Percentiles rank a stretch among this genome's conserved stretches.
These are phyloP conservation scores for Cercospora nicotianae DNA, from an alignment of 2,329 filamentous ascomycete genomes.

Conservation along the genomic window DNA sequence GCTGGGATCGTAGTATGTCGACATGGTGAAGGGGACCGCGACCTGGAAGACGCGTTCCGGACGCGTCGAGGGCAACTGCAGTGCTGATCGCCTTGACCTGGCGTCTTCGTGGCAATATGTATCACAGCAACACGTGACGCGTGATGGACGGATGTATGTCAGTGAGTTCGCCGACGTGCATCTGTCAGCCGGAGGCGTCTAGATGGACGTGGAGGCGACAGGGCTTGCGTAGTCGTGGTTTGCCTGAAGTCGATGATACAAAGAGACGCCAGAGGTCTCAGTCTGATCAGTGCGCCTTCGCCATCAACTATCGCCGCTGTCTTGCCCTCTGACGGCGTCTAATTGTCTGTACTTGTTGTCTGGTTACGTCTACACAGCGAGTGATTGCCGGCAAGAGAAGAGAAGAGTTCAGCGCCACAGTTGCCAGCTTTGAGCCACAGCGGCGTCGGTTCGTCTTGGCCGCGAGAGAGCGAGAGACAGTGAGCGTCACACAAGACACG, in stretches of 20 bases:
- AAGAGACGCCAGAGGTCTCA: not conserved
- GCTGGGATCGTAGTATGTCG: constrained; percentile 79
- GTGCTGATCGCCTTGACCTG: not conserved
- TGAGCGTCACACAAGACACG: not conserved
- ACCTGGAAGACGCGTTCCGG: constrained; percentile 2
- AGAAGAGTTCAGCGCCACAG: not conserved
- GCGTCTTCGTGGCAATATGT: not conserved
- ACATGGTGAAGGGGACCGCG: constrained; percentile 38
- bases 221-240: constrained; percentile 21
- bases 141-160: not conserved
- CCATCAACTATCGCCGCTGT: not conserved
- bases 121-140: constrained; percentile 12
- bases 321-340: not conserved
- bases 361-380: not conserved
- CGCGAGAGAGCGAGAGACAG: not conserved
- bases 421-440: not conserved
- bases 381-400: not conserved
- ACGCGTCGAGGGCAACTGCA: constrained; percentile 1
- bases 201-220: constrained; percentile 9
- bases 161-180: constrained; percentile 11
- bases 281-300: not conserved
- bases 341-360: not conserved
- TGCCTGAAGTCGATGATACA: constrained; percentile 19
- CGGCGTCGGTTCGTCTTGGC: not conserved
- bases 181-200: constrained; percentile 8